Evolutionary conservation across 371 early-diverging fungal genomes (phyloP), one percentile per base, ranked within the genome.

Genomic region (Batkoa obscura): DNA sequence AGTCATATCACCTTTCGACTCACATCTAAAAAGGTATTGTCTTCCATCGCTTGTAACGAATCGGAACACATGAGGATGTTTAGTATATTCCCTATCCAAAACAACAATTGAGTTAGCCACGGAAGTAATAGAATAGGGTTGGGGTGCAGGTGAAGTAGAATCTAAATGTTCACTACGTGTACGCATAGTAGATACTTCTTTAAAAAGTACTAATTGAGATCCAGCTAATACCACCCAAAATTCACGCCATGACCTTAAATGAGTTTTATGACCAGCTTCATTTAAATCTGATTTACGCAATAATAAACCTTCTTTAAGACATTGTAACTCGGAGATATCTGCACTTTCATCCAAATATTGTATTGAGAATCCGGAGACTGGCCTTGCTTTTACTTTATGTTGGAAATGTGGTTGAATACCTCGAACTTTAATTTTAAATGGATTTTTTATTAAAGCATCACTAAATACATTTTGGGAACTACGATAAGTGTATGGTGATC

Each of bases 181-280:
- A 13, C 34, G 61, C 60, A 60, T 74, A 65, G 76, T 75, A 58
- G 66, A 52, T 3, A 72, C 50, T 45, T 79, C 80, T 1, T 72
- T 68, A 62, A 86, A 84, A 48, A 86, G 76, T 47, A 85, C 72
- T 52, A 86, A 68, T 53, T 84, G 83, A 41, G 79, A 82, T 31
- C 87, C 86, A 59, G 81, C 80, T 41, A 86, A 62, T 12, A 85
- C 79, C 43, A 83, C 73, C 54, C 84, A 83, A 47, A 80, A 72
- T 3, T 79, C 73, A 65, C 81, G 71, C 87, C 87, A 86, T 32
- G 79, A 72, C 6, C 87, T 74, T 38, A 76, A 70, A 1, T 75
- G 72, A 8, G 81, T 76, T 43, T 77, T 79, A 53, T 75, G 76
- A n/a, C 83, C 83, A 32, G 76, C 68, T 36, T 78, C 80, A 13